These are phyloP conservation scores for Leptomonas pyrrhocoris DNA, from an alignment of 208 protist species.

Conservation along the genomic window DNA sequence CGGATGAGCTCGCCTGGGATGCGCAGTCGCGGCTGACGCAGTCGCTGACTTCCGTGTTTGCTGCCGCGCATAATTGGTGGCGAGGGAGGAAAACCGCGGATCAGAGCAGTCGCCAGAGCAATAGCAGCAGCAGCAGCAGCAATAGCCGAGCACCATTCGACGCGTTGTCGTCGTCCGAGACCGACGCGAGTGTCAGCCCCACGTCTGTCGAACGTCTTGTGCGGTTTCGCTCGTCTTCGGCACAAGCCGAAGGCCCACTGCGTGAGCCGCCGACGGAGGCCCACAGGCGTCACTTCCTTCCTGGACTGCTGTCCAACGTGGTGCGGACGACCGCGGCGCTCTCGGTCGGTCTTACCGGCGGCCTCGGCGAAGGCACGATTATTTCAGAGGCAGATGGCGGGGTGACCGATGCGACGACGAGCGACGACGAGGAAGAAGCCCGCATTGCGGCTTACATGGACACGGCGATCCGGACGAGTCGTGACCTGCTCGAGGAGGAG, in stretches of 20 bases:
- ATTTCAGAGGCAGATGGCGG: background rate
- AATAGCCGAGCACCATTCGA: background rate
- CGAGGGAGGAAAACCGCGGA: background rate
- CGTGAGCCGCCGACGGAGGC: background rate
- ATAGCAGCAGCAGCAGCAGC: background rate
- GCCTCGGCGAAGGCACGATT: background rate
- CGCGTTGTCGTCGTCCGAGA: too few relatives aligned
- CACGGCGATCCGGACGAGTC: constrained; percentile 42
- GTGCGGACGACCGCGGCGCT: background rate
- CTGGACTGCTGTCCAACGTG: background rate
- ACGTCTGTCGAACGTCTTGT: too few relatives aligned
- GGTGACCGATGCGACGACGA: background rate
- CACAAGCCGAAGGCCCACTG: background rate
- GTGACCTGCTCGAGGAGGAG: constrained; percentile 42
- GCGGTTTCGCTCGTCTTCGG: background rate
- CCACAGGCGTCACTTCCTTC: background rate
- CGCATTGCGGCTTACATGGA: constrained; percentile 42
- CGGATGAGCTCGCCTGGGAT: constrained; percentile 54
- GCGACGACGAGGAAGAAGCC: constrained; percentile 12
- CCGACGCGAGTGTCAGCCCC: background rate
- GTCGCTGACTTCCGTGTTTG: constrained; percentile 12
- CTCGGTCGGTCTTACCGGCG: background rate
- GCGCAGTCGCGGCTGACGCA: constrained; percentile 28
- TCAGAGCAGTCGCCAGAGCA: background rate
- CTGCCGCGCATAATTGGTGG: constrained; percentile 20